These are phyloP conservation scores for Agaricus blazei DNA, from an alignment of 768 basidiomycete genomes.

Conservation along the genomic window DNA sequence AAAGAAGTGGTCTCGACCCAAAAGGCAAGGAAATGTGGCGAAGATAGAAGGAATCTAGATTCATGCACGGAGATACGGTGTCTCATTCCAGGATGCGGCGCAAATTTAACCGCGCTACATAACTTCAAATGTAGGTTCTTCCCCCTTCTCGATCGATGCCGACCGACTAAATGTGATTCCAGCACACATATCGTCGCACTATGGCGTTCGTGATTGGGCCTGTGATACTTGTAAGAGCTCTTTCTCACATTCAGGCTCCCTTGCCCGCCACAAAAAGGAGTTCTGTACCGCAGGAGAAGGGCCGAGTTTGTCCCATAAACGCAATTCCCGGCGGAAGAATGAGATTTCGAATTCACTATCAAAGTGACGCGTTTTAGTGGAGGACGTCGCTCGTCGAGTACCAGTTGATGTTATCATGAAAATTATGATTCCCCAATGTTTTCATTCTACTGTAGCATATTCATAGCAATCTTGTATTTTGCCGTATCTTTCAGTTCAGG, in stretches of 20 bases:
- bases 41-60: background rate
- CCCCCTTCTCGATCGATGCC: too few species aligned
- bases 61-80: background rate
- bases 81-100: background rate
- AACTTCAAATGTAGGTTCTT: background rate
- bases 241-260: background rate
- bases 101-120: slow-evolving; percentile 4
- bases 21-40: slow-evolving; percentile 1
- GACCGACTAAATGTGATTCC: background rate
- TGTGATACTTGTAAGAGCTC: background rate
- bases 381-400: too few species aligned
- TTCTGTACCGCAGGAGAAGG: too few species aligned
- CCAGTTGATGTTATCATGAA: too few species aligned
- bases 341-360: too few species aligned
- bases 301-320: too few species aligned
- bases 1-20: background rate
- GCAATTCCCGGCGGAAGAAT: too few species aligned
- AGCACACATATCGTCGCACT: slow-evolving; percentile 4
- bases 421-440: too few species aligned
- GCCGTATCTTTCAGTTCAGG: too few species aligned
- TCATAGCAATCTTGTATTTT: too few species aligned
- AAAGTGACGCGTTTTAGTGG: too few species aligned
- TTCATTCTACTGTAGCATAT: too few species aligned
- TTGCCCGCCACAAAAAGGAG: background rate
- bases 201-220: background rate